Percentiles rank a stretch among this genome's conserved stretches.
phyloP scores from a whole-genome alignment of 495 filamentous ascomycete species.

The Venustampulla echinocandica region DNA sequence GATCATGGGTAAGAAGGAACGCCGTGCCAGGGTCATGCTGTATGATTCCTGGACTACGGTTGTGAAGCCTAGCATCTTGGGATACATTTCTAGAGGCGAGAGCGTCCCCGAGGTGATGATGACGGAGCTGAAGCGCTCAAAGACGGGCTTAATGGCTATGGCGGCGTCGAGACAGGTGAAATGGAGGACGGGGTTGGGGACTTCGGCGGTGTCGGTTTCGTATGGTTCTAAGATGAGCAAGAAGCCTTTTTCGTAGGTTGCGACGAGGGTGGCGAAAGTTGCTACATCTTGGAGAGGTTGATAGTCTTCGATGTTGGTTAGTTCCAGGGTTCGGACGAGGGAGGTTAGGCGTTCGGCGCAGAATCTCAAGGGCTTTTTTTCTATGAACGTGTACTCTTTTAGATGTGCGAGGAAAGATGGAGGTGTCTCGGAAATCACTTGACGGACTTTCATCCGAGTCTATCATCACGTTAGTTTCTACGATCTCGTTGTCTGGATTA shows the following conservation, averaged over 20 bases:
- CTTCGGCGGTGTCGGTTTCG: constrained; percentile 90
- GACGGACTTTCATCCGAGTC: constrained; percentile 95
- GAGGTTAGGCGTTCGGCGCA: constrained; percentile 94
- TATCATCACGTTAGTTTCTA: constrained; percentile 22
- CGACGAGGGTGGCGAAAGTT: constrained; percentile 94
- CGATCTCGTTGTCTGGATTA: too few species aligned
- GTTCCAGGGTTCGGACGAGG: constrained; percentile 87
- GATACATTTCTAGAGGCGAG: constrained; percentile 97
- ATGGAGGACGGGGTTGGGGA: constrained; percentile 91
- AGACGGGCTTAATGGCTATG: constrained; percentile 96
- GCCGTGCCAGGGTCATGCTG: constrained; percentile 89
- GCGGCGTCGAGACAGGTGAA: constrained; percentile 96
- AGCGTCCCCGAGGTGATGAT: constrained; percentile 98
- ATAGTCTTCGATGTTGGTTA: constrained; percentile 97
- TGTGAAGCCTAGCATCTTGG: constrained; percentile 91
- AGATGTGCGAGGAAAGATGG: constrained; percentile 88
- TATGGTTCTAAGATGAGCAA: constrained; percentile 92
- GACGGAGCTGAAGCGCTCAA: constrained; percentile 93
- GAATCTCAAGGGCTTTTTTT: constrained; percentile 90
- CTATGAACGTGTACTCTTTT: constrained; percentile 93
- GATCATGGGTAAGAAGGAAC: constrained; percentile 95
- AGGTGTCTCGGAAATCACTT: constrained; percentile 94
- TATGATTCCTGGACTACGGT: constrained; percentile 95
- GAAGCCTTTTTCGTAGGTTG: constrained; percentile 97
- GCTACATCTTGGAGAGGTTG: constrained; percentile 96